Evolutionary conservation across 371 early-diverging fungal genomes (phyloP).

Genomic region (Mucor plumbeus): DNA sequence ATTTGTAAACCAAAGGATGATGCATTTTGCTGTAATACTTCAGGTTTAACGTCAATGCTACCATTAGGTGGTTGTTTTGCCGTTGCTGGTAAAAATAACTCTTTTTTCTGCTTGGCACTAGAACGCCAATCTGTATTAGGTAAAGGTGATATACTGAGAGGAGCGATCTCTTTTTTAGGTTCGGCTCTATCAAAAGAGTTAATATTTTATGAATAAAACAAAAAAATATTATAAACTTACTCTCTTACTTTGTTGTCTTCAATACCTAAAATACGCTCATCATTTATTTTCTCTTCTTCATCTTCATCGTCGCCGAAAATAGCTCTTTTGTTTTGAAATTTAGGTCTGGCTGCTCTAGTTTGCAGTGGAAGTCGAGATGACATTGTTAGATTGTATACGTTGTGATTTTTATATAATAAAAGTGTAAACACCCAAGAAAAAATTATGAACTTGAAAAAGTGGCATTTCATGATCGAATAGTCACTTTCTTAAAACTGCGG

Average conservation of each 20-base stretch:
- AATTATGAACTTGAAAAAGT: neutral
- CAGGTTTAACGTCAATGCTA: slow-evolving; percentile 1
- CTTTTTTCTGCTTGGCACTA: slow-evolving; percentile 43
- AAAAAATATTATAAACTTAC: slow-evolving; percentile 32
- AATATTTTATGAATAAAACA: no score
- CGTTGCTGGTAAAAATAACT: slow-evolving; percentile 46
- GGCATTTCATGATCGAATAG: neutral
- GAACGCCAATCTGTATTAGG: slow-evolving; percentile 58
- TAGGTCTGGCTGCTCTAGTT: slow-evolving; percentile 28
- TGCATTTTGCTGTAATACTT: slow-evolving; percentile 20
- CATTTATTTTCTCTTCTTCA: slow-evolving; percentile 38
- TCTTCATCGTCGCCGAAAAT: slow-evolving; percentile 52
- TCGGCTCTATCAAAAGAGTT: slow-evolving; percentile 34
- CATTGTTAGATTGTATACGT: slow-evolving; percentile 17
- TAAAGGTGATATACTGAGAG: slow-evolving; percentile 54
- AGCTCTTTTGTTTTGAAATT: slow-evolving; percentile 27
- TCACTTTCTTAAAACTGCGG: neutral
- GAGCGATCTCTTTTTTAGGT: slow-evolving; percentile 44
- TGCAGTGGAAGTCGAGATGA: slow-evolving; percentile 30
- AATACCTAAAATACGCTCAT: slow-evolving; percentile 56
- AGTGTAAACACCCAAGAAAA: neutral
- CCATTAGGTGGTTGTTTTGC: slow-evolving; percentile 20
- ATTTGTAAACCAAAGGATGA: slow-evolving; percentile 43
- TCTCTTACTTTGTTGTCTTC: slow-evolving; percentile 60
- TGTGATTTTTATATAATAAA: neutral